Evolutionary conservation across 2,329 filamentous ascomycete species (phyloP), one percentile per base, ranked within the genome.

Genomic region (Sclerotinia spermophila): DNA sequence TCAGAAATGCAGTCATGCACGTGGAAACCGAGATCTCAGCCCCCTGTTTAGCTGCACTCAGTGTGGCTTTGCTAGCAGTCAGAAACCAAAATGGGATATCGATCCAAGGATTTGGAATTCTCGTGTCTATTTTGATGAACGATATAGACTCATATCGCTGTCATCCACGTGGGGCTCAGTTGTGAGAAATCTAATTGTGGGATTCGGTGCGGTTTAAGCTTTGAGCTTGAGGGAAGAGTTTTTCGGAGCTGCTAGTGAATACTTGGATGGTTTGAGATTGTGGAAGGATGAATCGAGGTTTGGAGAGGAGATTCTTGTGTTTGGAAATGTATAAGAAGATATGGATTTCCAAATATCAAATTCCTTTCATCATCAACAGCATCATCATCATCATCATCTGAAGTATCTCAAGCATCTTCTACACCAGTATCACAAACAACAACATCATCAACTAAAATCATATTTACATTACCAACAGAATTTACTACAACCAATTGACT

Each of bases 1-100:
- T 66, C 33, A 40, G n/a, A 30, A 66, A 53, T 40, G 62, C 35
- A 53, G 62, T 66, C 62, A 66, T 66, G 24, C 62, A 66, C 62
- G 62, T 66, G 62, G 17, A 30, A 66, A 53, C 11, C 35, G 33
- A 66, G 62, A 66, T 66, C 62, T 40, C n/a, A 40, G 35, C 5
- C 35, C 35, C 62, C 35, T 66, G 45, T 15, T 21, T 24, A 17
- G 4, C 45, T 53, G 62, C 24, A 17, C 21, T 38, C 45, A 27
- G 35, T 7, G 45, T 53, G 62, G 62, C 45, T 40, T 53, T 66
- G 33, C 33, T 40, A 42, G 30, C 33, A 40, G 8, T 3, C 8
- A 53, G 17, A 13, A 11, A 8, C 15, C 40, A 53, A n/a, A 40
- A 35, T 42, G 24, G 13, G 45, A 53, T 53, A 27, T 13, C 11